Evolutionary conservation across 805 yeast species (phyloP), one percentile per base, ranked within the genome.

Genomic region (Candida hungchunana): DNA sequence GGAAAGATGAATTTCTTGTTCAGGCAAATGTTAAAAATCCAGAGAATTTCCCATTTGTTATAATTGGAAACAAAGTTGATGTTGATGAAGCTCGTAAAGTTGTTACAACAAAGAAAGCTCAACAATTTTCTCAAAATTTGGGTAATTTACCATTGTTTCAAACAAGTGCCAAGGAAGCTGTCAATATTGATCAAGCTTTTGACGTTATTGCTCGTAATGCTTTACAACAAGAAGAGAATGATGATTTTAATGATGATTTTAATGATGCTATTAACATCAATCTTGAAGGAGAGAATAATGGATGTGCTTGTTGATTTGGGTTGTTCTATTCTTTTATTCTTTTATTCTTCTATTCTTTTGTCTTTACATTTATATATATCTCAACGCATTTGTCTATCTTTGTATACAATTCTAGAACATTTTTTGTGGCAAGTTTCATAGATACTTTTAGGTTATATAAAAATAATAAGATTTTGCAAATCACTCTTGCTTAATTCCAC

Each of bases 181-280:
- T 89, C 32, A 94, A 94, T 50, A 96, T 90, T 23, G 96, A 89
- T 55, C 79, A 83, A 52, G 97, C 97, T 3, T 90, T 90, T 56
- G 97, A 93, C 59, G 95, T 89, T 28, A 85, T 90, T 51, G 96
- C 96, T 21, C 76, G 96, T 53, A 87, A 86, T 66, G 98, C 97
- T 0, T 68, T 90, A 53, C 96, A 88, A 59, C 97, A 90, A 63
- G 96, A 88, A 59, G 95, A 85, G 54, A 82, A 84, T 36, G 85
- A 85, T 52, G 96, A 87, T 40, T 88, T 82, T 53, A 81, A 79
- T 49, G 96, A 89, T 53, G 97, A 90, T 62, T 90, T 88, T 60
- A 83, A 93, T 31, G 97, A 90, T 62, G 97, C 97, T 17, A 90
- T 90, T 46, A 90, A 90, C 60, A 90, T 90, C 53, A 93, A 87